Evolutionary conservation across 2,329 filamentous ascomycete species (phyloP).

Genomic region (Calonectria henricotiae): DNA sequence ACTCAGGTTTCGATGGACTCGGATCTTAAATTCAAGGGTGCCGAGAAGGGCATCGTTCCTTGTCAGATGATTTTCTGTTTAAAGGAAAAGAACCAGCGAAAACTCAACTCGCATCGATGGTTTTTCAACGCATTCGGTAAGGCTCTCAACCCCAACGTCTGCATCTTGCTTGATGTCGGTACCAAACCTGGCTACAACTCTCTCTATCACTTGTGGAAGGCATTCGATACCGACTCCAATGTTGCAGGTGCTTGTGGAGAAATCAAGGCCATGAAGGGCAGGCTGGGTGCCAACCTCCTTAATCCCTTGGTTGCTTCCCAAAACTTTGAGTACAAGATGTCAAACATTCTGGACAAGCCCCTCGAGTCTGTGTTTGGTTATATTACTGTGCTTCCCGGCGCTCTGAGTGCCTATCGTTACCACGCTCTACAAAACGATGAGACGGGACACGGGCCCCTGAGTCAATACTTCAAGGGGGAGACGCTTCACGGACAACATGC

Average conservation of each 20-base stretch:
- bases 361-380: slow-evolving; percentile 98
- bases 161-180: slow-evolving; percentile 96
- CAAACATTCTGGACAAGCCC: slow-evolving; percentile 98
- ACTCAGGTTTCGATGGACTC: slow-evolving; percentile 97
- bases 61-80: slow-evolving; percentile 99
- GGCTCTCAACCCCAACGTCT: slow-evolving; percentile 94
- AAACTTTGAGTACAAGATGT: slow-evolving; percentile 99
- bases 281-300: slow-evolving; percentile 84
- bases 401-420: slow-evolving; percentile 95
- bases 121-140: slow-evolving; percentile 99
- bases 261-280: slow-evolving; percentile 97
- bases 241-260: slow-evolving; percentile 97
- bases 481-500: slow-evolving; percentile 96
- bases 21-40: slow-evolving; percentile 98
- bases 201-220: slow-evolving; percentile 99
- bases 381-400: slow-evolving; percentile 96
- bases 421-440: slow-evolving; percentile 97
- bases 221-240: slow-evolving; percentile 97
- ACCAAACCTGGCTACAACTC: slow-evolving; percentile 91
- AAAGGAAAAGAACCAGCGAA: slow-evolving; percentile 98
- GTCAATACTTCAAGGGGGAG: slow-evolving; percentile 99
- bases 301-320: slow-evolving; percentile 97
- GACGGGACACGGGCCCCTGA: slow-evolving; percentile 93
- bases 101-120: slow-evolving; percentile 98
- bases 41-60: slow-evolving; percentile 98